Conservation (phyloP, 208 protist genomes). For the Blastocrithidia nonstop region DNA sequence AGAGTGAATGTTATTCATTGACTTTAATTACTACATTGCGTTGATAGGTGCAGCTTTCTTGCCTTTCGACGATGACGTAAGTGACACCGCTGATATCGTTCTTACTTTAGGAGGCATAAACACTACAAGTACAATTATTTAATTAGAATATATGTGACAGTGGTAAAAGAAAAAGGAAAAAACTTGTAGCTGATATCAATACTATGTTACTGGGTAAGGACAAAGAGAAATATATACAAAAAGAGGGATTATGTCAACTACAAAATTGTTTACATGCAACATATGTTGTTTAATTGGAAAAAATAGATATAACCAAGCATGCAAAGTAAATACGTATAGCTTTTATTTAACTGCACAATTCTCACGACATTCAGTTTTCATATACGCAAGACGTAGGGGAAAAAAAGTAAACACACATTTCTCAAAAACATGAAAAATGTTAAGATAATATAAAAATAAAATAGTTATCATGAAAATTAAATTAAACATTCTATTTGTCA, state of each 20-base stretch:
- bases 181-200: background rate
- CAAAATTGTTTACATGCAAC: no score
- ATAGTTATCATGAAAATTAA: background rate
- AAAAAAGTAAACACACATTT: background rate
- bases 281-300: no score
- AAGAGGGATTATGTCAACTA: no score
- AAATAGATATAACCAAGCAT: background rate
- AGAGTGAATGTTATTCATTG: conserved; percentile 48
- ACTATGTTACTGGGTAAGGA: no score
- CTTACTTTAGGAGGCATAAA: no score
- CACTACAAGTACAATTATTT: no score
- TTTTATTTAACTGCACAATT: no score
- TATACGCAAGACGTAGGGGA: no score
- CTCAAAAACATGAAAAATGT: background rate
- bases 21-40: conserved; percentile 22
- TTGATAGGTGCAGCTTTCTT: conserved; percentile 13
- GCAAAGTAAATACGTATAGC: no score
- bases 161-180: conserved; percentile 2
- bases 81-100: no score
- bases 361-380: no score
- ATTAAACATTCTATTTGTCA: background rate
- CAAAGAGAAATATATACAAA: no score
- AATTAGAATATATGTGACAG: conserved; percentile 36
- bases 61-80: conserved; percentile 7
- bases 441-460: background rate